Base-by-base conservation (phyloP, 352 stramenopile genomes). In the Phytophthora podocarpi region DNA sequence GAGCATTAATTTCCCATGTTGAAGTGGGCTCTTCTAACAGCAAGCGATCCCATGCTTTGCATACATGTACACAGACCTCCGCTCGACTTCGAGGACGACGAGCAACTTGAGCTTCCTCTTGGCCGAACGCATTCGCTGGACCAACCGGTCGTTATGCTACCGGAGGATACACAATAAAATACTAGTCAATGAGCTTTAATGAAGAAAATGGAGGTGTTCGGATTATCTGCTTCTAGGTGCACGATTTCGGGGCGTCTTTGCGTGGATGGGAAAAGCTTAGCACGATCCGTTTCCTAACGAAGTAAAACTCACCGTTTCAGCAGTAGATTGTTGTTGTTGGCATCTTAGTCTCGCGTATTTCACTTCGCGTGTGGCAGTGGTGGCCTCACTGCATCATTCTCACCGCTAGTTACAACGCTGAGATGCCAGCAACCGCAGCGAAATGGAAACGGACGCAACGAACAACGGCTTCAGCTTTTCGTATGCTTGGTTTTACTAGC, bases 71-170 rank as follows among this genome's bases (percentile, higher is more conserved):
- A 31, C 42, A 86, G 77, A n/a, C 74, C 80, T 11, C 74, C 80
- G 12, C 59, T 87, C 21, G 72, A 81, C 36, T 85, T 83, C 15
- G 76, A 85, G 30, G 71, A 78, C 26, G 76, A 83, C 56, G 48
- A 67, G 21, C 64, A 67, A 34, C 70, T 82, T 26, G 50, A 72
- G 13, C 51, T 70, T 13, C 60, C 39, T 27, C 52, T 71, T 63
- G 45, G 35, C 46, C 23, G 11, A 20, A 50, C 31, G 13, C 34
- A 49, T 6, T 40, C 31, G 21, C 15, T 42, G 20, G 20, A 53
- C 16, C 31, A 26, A 45, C 13, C 16, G 16, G 39, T 8, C 15
- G 15, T 51, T 40, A 31, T 32, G 9, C 20, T 48, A 12, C 20
- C 34, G 9, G 27, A 40, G 21, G 39, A 43, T 23, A 40, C 23